Percentiles rank a stretch among this genome's conserved stretches.
Evolutionary conservation across 352 stramenopile species (phyloP).

Genomic region (Pythium graminicola): DNA sequence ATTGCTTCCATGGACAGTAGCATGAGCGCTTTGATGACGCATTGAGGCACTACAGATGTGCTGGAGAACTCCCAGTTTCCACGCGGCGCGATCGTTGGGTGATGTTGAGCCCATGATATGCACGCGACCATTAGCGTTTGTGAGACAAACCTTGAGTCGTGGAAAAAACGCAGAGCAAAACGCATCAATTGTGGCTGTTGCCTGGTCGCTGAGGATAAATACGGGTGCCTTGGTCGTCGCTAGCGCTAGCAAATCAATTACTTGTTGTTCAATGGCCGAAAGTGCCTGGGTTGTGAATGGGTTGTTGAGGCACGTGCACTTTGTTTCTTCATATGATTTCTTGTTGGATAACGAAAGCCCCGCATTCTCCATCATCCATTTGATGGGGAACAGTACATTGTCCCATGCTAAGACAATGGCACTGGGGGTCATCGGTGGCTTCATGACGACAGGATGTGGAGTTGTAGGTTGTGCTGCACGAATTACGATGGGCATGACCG

Average conservation of each 20-base stretch:
- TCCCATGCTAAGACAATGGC: slow-evolving; percentile 23
- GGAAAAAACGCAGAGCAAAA: slow-evolving; percentile 20
- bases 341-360: neutral
- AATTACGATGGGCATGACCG: neutral
- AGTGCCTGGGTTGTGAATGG: slow-evolving; percentile 17
- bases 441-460: slow-evolving; percentile 5
- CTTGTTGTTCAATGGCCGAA: slow-evolving; percentile 19
- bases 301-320: slow-evolving; percentile 11
- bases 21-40: neutral
- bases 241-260: slow-evolving; percentile 11
- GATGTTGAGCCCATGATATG: slow-evolving; percentile 3
- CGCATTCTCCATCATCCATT: slow-evolving; percentile 17
- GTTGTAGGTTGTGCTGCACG: slow-evolving; percentile 8
- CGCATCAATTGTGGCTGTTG: neutral
- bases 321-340: slow-evolving; percentile 10
- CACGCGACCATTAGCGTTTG: slow-evolving; percentile 2
- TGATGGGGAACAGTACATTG: slow-evolving; percentile 23
- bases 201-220: slow-evolving; percentile 17
- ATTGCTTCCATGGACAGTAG: neutral
- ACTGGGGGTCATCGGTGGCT: neutral
- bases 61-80: slow-evolving; percentile 13
- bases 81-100: neutral
- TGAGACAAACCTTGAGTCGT: slow-evolving; percentile 12
- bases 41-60: slow-evolving; percentile 14
- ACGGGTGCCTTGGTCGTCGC: slow-evolving; percentile 6